Conservation (phyloP, 2,329 filamentous ascomycete species). For the Gyromitra esculenta region DNA sequence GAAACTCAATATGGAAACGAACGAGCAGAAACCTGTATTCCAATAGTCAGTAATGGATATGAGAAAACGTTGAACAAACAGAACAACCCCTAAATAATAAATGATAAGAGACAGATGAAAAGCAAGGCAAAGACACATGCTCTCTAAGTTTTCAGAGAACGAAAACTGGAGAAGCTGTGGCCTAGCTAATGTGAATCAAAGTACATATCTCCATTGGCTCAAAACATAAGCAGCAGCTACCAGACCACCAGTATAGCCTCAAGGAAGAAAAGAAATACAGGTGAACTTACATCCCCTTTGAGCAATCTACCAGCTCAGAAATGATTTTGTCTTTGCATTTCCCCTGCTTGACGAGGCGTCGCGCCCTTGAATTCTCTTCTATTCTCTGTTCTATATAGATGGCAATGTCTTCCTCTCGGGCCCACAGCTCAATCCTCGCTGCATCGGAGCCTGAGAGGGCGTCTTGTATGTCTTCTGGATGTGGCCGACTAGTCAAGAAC, state of each 20-base stretch:
- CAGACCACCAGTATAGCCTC: neutral
- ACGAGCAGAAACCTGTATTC: conserved; percentile 32
- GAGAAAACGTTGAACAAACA: too few relatives aligned
- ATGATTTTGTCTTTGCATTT: conserved; percentile 19
- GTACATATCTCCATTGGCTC: neutral
- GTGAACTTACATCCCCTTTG: conserved; percentile 14
- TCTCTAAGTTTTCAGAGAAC: too few relatives aligned
- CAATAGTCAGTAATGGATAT: neutral
- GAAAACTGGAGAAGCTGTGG: too few relatives aligned
- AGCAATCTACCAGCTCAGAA: conserved; percentile 8
- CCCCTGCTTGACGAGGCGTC: conserved; percentile 2
- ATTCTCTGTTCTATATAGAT: conserved; percentile 17
- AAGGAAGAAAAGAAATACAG: neutral
- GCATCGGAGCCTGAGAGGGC: neutral
- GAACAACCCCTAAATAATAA: neutral
- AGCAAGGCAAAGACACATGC: too few relatives aligned
- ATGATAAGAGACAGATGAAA: neutral
- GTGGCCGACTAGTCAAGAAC: conserved; percentile 21
- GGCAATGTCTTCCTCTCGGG: conserved; percentile 24
- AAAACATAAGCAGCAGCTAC: neutral
- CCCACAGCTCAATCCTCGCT: conserved; percentile 15
- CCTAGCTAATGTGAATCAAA: neutral
- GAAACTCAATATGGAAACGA: conserved; percentile 23
- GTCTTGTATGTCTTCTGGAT: neutral
- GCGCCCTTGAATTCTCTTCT: neutral